Evolutionary conservation across 2,329 filamentous ascomycete genomes (phyloP), one percentile per base, ranked within the genome.

Genomic region (Fusarium heterosporum): DNA sequence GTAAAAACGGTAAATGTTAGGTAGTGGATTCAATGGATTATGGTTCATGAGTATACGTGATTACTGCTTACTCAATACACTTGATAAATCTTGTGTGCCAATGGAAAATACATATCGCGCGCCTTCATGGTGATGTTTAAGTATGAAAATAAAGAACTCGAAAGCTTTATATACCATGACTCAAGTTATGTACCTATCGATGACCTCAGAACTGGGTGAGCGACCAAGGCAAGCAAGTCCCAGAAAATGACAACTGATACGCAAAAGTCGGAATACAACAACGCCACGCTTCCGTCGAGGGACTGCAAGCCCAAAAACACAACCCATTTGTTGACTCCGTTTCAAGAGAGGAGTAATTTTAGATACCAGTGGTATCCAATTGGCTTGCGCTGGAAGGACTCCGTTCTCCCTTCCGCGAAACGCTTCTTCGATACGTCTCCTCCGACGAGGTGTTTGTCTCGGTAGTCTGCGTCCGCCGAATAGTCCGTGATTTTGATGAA

Each of bases 1-100:
- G 68, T 61, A 67, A 53, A 72, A 55, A 69, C 65, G 67, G 69
- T 66, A 46, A 61, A 59, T 55, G 55, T 64, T 72, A 72, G 67
- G 57, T 69, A 71, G 61, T 69, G 65, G 67, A 66, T 66, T 69
- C 66, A 70, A 70, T 53, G 61, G 41, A 46, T 61, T 36, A n/a
- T 70, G 67, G 57, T 69, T 69, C 67, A 72, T 49, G 47, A 51
- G 59, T 47, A 46, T 22, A 22, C 22, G 6, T 22, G 22, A 22
- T 22, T 6, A 22, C 22, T 6, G 22, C 22, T 22, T 22, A 22
- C 22, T 22, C 12, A 30, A 58, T 29, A 40, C 51, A 22, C 11
- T 51, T 34, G 25, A 43, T 32, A 9, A 19, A 32, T 30, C 25
- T 39, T 34, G 46, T 48, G 42, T 45, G 39, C 34, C 14, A 16